Conservation (phyloP, 345 rosid species). For the Iberis pinnata region DNA sequence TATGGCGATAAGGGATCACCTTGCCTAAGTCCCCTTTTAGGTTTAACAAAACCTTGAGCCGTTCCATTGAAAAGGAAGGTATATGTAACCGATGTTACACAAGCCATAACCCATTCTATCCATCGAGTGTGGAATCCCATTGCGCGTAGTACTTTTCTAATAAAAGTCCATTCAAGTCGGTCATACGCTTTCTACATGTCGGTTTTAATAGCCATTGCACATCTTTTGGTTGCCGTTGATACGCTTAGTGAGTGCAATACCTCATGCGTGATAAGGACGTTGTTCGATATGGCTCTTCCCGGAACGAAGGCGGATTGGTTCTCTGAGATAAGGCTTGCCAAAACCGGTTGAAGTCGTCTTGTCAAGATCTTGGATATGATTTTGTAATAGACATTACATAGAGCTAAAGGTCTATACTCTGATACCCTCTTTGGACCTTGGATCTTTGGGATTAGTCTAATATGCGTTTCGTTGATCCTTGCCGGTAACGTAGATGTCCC, state of each 20-base stretch:
- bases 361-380: not conserved
- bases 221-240: not conserved
- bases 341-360: not conserved
- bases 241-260: not conserved
- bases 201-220: not conserved
- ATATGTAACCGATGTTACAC: not conserved
- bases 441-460: too few species aligned
- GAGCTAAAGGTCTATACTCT: not conserved
- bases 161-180: not conserved
- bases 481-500: too few species aligned
- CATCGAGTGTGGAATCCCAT: too few species aligned
- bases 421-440: not conserved
- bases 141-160: too few species aligned
- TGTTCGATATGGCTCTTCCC: not conserved
- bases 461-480: too few species aligned
- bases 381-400: not conserved
- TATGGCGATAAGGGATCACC: not conserved
- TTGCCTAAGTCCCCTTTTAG: not conserved
- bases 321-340: not conserved
- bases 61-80: not conserved
- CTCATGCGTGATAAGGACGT: not conserved
- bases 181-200: not conserved
- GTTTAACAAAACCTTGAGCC: not conserved
- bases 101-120: not conserved
- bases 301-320: not conserved